Evolutionary conservation across 352 stramenopile genomes (phyloP).

Genomic region (Phytophthora colocasiae): DNA sequence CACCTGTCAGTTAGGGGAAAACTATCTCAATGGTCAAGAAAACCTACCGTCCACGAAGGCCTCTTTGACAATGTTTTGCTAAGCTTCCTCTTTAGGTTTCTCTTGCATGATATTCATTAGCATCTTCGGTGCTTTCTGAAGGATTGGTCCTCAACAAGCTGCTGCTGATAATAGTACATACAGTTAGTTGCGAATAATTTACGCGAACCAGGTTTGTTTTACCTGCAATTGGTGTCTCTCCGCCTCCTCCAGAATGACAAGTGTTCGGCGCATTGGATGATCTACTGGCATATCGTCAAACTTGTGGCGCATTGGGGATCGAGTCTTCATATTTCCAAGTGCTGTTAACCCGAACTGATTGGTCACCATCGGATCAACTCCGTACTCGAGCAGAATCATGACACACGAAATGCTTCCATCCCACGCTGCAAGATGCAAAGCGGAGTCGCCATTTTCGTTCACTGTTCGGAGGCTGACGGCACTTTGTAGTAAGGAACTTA

Average conservation of each 20-base stretch:
- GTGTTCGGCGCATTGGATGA: slow-evolving; percentile 59
- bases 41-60: slow-evolving; percentile 35
- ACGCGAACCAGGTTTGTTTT: neutral
- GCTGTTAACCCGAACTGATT: slow-evolving; percentile 63
- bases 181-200: too few relatives aligned
- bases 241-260: slow-evolving; percentile 53
- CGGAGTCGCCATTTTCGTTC: slow-evolving; percentile 59
- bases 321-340: slow-evolving; percentile 65
- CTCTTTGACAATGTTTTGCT: slow-evolving; percentile 13
- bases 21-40: neutral
- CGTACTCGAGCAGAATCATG: slow-evolving; percentile 74
- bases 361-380: slow-evolving; percentile 46
- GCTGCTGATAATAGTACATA: neutral
- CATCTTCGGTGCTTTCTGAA: slow-evolving; percentile 18
- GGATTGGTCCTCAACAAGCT: slow-evolving; percentile 29
- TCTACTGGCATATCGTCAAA: slow-evolving; percentile 62
- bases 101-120: slow-evolving; percentile 8
- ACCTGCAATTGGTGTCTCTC: slow-evolving; percentile 39
- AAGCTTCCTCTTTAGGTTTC: slow-evolving; percentile 4
- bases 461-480: slow-evolving; percentile 55
- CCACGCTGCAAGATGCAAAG: slow-evolving; percentile 74
- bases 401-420: slow-evolving; percentile 69
- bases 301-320: slow-evolving; percentile 69
- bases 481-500: slow-evolving; percentile 76
- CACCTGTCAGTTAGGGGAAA: too few relatives aligned